Base-by-base conservation (phyloP, 192 early-diverging fungal genomes). In the Coemansia guatemalensis region DNA sequence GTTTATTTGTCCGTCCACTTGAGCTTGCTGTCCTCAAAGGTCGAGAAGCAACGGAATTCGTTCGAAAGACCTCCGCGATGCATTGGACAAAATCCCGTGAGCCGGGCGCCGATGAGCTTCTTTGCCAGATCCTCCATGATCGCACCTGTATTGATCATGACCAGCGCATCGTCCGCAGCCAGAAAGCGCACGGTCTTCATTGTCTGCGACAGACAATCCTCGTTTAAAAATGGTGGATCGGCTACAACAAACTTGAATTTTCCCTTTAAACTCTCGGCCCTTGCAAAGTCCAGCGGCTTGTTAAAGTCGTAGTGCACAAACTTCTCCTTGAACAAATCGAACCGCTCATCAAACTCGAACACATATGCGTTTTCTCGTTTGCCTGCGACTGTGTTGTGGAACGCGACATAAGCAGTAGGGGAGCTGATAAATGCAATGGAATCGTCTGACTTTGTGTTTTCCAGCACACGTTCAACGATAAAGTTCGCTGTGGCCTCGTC, bases 281-380 rank as follows among this genome's bases (percentile, higher is more conserved):
- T 62, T 1, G 67, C 66, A 68, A 88, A 86, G 20, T 75, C 71
- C 1, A 80, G 54, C 1, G 92, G 92, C 8, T 76, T 49, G 64
- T 90, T 90, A 71, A 82, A 93, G 74, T 93, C 89, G 70, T 88
- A 93, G 58, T 83, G 82, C 47, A 91, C 79, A 61, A 88, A 93
- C 62, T 85, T 64, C 8, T 66, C 58, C 57, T 84, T 84, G 72
- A 88, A 93, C 26, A 93, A 69, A 58, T 75, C 75, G 30, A 93
- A 93, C 32, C 92, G 83, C 33, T 77, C 67, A 75, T 93, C 92
- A 55, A 72, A 90, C 70, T 93, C 92, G 56, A 93, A 86, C 18
- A 93, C 77, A 71, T 65, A 85, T 22, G 83, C 74, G 62, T 74
- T 78, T 29, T 54, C 47, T 9, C 72, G 56, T 32, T 71, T 62